Base-by-base conservation (phyloP, 495 filamentous ascomycete species). In the Mycothermus thermophilus region DNA sequence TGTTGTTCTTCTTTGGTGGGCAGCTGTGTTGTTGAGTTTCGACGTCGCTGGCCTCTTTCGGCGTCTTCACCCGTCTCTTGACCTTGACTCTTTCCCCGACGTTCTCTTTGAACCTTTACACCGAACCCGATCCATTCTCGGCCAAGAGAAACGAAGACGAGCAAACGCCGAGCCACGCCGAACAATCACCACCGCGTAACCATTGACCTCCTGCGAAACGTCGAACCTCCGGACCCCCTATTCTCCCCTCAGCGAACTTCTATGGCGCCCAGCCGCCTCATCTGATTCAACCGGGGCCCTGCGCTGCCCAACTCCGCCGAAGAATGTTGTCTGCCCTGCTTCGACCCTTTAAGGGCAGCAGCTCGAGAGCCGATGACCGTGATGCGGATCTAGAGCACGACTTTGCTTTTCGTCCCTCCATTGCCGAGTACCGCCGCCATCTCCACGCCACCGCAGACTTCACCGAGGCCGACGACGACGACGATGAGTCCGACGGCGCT, bases 391-490 rank as follows among this genome's bases (percentile, higher is more conserved):
- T 42, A 13, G 48, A 56, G 24, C 50, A 48, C 8, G 48, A 55
- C 5, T 50, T 55, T 5, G 55, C 53, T 8, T 52, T 51, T 27
- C 50, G 48, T 28, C 48, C 59, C 30, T 47, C 47, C 25, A 41
- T 46, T 30, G 52, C 42, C 38, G 49, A 58, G 20, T 59, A 64
- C 41, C 48, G 37, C 19, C 53, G 48, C 9, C 55, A 57, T 34
- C 64, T 57, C 37, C 64, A 67, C 48, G 66, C 68, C 26, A 67
- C 65, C n/a, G 69, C 68, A 27, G 69, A 74, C 42, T 74, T 68
- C 22, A 74, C 67, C 24, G 68, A 71, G 50, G 62, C 56, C 14
- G 66, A 69, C 19, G 61, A 66, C 16, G 71, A 67, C 17, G 64
- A 65, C 11, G 59, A 70, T 10, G 61, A 68, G 6, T 64, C 53